Conservation (phyloP, 116 monocot genomes). For the Cymodocea nodosa region DNA sequence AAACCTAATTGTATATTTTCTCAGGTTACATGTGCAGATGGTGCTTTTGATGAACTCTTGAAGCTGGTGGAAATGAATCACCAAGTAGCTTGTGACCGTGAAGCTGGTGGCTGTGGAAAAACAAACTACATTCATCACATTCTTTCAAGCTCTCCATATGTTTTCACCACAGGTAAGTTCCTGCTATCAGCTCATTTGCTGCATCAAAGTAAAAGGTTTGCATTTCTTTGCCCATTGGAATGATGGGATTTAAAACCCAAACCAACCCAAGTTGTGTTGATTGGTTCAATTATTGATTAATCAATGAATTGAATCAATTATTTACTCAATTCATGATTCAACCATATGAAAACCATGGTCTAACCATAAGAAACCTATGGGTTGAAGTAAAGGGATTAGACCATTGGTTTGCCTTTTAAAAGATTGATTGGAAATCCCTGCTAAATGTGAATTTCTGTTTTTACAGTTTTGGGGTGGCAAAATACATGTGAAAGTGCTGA, state of each 20-base stretch:
- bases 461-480: slow-evolving; percentile 93
- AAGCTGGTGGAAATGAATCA: slow-evolving; percentile 81
- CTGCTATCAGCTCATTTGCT: not conserved
- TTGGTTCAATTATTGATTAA: no score
- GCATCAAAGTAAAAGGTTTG: not conserved
- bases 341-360: no score
- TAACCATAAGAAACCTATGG: no score
- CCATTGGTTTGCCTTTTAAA: no score
- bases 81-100: slow-evolving; percentile 66
- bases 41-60: slow-evolving; percentile 79
- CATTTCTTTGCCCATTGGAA: not conserved
- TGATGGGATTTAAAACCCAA: not conserved
- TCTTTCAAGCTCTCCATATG: slow-evolving; percentile 63
- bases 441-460: not conserved
- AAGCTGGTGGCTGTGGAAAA: slow-evolving; percentile 79
- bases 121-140: slow-evolving; percentile 66
- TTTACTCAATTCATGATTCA: no score
- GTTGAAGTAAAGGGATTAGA: no score
- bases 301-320: no score
- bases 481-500: slow-evolving; percentile 66
- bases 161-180: slow-evolving; percentile 67
- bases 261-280: no score
- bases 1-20: slow-evolving; percentile 1
- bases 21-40: slow-evolving; percentile 40
- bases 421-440: not conserved